Conservation (phyloP, 2,329 filamentous ascomycete genomes). For the Arthroderma uncinatum region DNA sequence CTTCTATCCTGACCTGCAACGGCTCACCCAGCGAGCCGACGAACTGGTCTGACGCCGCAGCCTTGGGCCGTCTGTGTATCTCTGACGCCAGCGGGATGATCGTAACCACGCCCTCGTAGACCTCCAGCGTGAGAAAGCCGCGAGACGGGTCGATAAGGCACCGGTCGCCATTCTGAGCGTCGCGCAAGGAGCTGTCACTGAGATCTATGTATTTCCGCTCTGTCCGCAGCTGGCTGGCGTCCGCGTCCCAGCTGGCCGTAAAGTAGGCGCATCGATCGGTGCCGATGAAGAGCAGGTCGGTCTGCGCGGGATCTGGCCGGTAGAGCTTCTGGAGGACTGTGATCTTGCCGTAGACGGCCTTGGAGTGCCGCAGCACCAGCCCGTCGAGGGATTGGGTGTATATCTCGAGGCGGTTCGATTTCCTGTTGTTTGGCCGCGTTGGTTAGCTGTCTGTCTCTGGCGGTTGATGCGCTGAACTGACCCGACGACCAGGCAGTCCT, state of each 20-base stretch:
- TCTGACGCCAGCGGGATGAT: conserved; percentile 47
- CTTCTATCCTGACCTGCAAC: conserved; percentile 51
- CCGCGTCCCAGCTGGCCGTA: conserved; percentile 68
- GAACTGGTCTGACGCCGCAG: conserved; percentile 22
- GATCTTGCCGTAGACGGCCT: conserved; percentile 72
- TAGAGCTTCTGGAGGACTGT: conserved; percentile 72
- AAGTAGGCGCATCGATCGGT: conserved; percentile 88
- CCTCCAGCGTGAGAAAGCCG: conserved; percentile 53
- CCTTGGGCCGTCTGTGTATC: conserved; percentile 29
- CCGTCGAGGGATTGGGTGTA: conserved; percentile 55
- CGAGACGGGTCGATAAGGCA: conserved; percentile 75
- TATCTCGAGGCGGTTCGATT: conserved; percentile 75
- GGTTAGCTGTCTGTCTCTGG: conserved; percentile 15
- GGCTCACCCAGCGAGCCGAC: conserved; percentile 49
- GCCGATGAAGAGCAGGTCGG: conserved; percentile 82
- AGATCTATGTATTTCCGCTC: conserved; percentile 50
- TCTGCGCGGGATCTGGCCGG: conserved; percentile 48
- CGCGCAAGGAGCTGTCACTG: conserved; percentile 51
- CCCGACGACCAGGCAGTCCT: conserved; percentile 80
- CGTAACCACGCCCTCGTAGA: conserved; percentile 58
- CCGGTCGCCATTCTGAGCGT: conserved; percentile 71
- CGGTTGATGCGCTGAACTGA: conserved; percentile 41
- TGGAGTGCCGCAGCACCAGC: conserved; percentile 55
- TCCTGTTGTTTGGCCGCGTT: conserved; percentile 43
- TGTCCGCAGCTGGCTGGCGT: conserved; percentile 43